Percentiles rank a stretch among this genome's conserved stretches.
Conservation (phyloP, 805 yeast species). For the Candida saitoana region DNA sequence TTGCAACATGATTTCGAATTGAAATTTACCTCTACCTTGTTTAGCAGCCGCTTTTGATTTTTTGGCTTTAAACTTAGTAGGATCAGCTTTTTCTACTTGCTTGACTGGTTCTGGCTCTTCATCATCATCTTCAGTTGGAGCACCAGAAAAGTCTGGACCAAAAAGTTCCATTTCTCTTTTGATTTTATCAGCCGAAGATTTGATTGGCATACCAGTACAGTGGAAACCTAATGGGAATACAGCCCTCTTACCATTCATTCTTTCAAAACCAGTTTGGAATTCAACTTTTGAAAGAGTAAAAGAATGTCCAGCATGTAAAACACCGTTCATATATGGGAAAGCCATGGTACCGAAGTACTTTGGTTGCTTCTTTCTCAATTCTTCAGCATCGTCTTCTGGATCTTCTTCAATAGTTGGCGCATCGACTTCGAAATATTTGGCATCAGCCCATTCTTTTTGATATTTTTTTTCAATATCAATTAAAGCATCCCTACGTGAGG, state of each 20-base stretch:
- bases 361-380: slow-evolving; percentile 74
- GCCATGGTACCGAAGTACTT: slow-evolving; percentile 94
- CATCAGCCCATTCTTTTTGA: slow-evolving; percentile 83
- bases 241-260: slow-evolving; percentile 90
- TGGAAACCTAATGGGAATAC: slow-evolving; percentile 96
- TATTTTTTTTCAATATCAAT: slow-evolving; percentile 85
- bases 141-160: slow-evolving; percentile 73
- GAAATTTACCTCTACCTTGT: slow-evolving; percentile 90
- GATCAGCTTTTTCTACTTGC: slow-evolving; percentile 43
- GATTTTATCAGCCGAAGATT: slow-evolving; percentile 92
- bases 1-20: slow-evolving; percentile 94
- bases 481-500: slow-evolving; percentile 92
- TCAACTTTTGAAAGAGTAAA: slow-evolving; percentile 94
- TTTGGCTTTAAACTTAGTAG: slow-evolving; percentile 86
- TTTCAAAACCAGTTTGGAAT: slow-evolving; percentile 87
- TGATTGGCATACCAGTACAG: slow-evolving; percentile 99
- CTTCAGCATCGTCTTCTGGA: slow-evolving; percentile 48
- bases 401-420: slow-evolving; percentile 76
- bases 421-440: slow-evolving; percentile 78
- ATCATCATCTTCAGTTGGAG: slow-evolving; percentile 60
- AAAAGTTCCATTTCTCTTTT: slow-evolving; percentile 88
- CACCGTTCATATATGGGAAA: slow-evolving; percentile 98
- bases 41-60: slow-evolving; percentile 93
- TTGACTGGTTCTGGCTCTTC: slow-evolving; percentile 23
- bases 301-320: slow-evolving; percentile 94